Base-by-base conservation (phyloP, 2,329 filamentous ascomycete genomes). In the Xylaria sp. region DNA sequence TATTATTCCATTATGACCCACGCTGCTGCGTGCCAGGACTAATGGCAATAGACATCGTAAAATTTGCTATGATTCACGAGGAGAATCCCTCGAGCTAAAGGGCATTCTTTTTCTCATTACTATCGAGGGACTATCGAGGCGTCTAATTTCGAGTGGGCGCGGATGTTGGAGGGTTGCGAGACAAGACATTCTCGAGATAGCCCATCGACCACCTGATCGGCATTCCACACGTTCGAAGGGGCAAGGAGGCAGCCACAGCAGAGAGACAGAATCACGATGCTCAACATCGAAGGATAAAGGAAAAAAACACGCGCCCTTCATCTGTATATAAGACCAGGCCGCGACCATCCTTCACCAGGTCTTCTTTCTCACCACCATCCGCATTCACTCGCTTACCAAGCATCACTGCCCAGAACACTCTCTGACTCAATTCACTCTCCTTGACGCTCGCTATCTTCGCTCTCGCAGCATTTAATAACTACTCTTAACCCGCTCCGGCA, bases 151-250 rank as follows among this genome's bases (percentile, higher is more conserved):
- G 45, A 38, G 28, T 49, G 19, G 47, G 47, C 38, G 31, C 31
- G 52, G 53, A 49, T 28, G 49, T 47, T 57, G 52, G 58, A 35
- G 50, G 35, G 40, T 21, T 2, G n/a, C 63, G 63, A 67, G 63
- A 64, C 63, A 67, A 66, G 63, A 61, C 65, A 67, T 66, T 66
- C 60, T 61, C 57, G 17, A 60, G 35, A 51, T 23, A 40, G 49
- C 46, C 33, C 35, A 57, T 46, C 55, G 40, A 56, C 43, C 52
- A 37, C 52, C 55, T 4, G 51, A 56, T 63, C 55, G 47, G 64
- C 55, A 50, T 57, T 60, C 62, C 42, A 42, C 5, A n/a, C 17
- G 40, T 15, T 35, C 31, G 17, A 57, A 57, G 17, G 28, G 45
- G 40, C 2, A 42, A 49, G 43, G 42, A 38, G 21, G 25, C 31